phyloP scores from a whole-genome alignment of 768 basidiomycete species.

The Termitomyces titanicus region DNA sequence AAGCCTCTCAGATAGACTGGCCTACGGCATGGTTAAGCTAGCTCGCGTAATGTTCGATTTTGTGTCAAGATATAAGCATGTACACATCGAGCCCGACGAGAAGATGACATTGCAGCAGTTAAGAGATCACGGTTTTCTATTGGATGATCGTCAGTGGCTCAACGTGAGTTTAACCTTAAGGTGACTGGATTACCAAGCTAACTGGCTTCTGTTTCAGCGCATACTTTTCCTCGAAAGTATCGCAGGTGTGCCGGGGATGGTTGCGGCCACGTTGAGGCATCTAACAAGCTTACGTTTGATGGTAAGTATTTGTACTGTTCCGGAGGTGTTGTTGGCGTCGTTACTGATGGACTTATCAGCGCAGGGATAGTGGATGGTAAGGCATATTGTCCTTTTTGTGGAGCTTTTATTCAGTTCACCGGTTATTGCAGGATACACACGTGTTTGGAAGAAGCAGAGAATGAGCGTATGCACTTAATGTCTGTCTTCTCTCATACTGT shows the following conservation, averaged over 20 bases:
- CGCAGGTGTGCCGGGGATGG: constrained; percentile 96
- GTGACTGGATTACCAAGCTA: background rate
- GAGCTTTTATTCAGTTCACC: constrained; percentile 31
- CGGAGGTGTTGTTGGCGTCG: background rate
- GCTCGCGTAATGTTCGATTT: constrained; percentile 73
- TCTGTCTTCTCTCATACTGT: constrained; percentile 27
- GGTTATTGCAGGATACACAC: constrained; percentile 86
- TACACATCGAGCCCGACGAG: constrained; percentile 52
- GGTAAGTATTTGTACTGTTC: constrained; percentile 37
- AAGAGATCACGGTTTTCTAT: constrained; percentile 65
- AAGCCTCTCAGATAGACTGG: constrained; percentile 71
- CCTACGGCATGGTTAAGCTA: constrained; percentile 56
- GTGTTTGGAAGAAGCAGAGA: constrained; percentile 90
- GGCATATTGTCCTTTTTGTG: constrained; percentile 7
- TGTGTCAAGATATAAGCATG: constrained; percentile 83
- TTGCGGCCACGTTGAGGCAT: constrained; percentile 85
- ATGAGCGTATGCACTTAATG: constrained; percentile 96
- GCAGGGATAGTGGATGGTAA: constrained; percentile 50
- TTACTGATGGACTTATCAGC: constrained; percentile 25
- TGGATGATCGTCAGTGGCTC: constrained; percentile 78
- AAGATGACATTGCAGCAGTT: constrained; percentile 73
- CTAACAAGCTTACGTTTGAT: constrained; percentile 84
- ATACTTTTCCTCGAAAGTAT: constrained; percentile 75
- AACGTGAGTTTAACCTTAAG: constrained; percentile 37
- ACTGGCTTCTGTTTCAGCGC: constrained; percentile 28